These are phyloP conservation scores for Seiridium unicorne DNA, from an alignment of 2,329 filamentous ascomycete species.

Conservation along the genomic window DNA sequence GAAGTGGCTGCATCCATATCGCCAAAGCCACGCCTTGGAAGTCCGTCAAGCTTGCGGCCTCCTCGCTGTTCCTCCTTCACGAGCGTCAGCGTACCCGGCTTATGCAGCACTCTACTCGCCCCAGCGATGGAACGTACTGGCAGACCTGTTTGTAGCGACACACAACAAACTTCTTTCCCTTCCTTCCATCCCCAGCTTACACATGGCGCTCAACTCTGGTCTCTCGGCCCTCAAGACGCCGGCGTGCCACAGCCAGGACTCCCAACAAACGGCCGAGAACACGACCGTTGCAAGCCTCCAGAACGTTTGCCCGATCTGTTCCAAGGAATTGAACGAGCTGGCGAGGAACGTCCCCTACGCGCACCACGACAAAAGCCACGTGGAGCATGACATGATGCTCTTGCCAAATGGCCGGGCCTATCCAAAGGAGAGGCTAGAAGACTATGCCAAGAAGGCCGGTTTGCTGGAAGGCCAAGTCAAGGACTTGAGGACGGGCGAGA, in stretches of 20 bases:
- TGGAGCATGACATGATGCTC: constrained; percentile 83
- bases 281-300: constrained; percentile 46
- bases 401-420: constrained; percentile 88
- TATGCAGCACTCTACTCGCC: constrained; percentile 66
- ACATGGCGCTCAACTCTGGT: constrained; percentile 86
- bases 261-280: constrained; percentile 31
- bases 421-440: constrained; percentile 69
- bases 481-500: constrained; percentile 74
- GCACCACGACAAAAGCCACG: constrained; percentile 89
- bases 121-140: constrained; percentile 72
- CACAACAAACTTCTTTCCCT: constrained; percentile 85
- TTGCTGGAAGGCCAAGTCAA: constrained; percentile 65
- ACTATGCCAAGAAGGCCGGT: constrained; percentile 78
- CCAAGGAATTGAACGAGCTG: constrained; percentile 88
- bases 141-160: constrained; percentile 77
- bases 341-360: constrained; percentile 89
- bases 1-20: constrained; percentile 74
- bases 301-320: constrained; percentile 91
- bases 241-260: constrained; percentile 66
- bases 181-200: constrained; percentile 78
- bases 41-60: constrained; percentile 76
- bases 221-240: constrained; percentile 95
- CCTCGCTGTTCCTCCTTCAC: constrained; percentile 69
- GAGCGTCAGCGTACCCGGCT: constrained; percentile 29
- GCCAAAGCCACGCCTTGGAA: constrained; percentile 64